Base-by-base conservation (phyloP, 2,329 filamentous ascomycete species). In the Xylaria sp. region DNA sequence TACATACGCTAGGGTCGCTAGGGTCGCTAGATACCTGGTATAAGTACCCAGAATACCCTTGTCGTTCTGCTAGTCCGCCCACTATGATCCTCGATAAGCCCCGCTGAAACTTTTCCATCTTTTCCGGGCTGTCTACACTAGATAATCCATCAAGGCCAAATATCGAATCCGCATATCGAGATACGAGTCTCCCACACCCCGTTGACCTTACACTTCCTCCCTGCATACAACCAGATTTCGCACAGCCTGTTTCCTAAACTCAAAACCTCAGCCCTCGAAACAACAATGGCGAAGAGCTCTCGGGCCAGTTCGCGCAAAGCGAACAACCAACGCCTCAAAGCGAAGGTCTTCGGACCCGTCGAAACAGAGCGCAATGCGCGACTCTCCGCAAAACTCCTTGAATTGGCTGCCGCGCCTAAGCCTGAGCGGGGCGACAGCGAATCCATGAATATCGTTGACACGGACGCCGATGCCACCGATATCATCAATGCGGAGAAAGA, bases 331-430 rank as follows among this genome's bases (percentile, higher is more conserved):
- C 89, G 86, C 71, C 84, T 97, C 67, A 93, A 93, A 77, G 82
- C 86, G 67, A 87, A 87, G 67, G 90, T 97, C 67, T 97, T 96
- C 78, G 91, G 90, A 1, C 94, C 94, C 15, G 87, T 88, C 57
- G 92, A 94, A 76, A 81, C 84, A 70, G 93, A 90, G 46, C 87
- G 94, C 69, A 89, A 88, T 54, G 89, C 93, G 77, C 89, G 94
- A 68, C 86, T 97, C 35, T 92, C 92, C 38, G 90, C 91, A 63
- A 97, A 95, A 79, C 83, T 97, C 62, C 83, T 93, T 72, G 92
- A 93, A 75, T 76, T 96, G 70, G 90, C 90, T 47, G 83, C 88
- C 59, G 88, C 93, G 73, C 88, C 91, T 62, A 92, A 90, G 75
- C 88, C 90, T n/a, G 75, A 79, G 37, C 60, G 57, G 31, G 62